These are phyloP conservation scores for Epithele typhae DNA, from an alignment of 768 basidiomycete genomes.

Conservation along the genomic window DNA sequence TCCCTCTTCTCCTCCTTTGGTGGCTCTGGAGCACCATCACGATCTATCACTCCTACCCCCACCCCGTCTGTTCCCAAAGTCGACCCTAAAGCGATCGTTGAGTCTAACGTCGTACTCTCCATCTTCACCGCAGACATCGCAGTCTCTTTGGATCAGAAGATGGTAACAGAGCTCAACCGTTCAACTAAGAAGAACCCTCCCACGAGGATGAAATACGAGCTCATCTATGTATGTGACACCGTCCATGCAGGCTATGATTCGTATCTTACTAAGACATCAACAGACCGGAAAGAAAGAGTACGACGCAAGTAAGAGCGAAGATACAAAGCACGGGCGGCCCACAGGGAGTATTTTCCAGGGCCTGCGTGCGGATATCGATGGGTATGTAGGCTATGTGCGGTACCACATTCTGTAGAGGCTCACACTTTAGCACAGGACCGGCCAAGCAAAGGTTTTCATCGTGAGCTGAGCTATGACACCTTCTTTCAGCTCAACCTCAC, in stretches of 20 bases:
- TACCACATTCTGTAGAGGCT: background rate
- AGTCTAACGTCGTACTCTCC: constrained; percentile 54
- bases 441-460: constrained; percentile 79
- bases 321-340: constrained; percentile 50
- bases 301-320: constrained; percentile 67
- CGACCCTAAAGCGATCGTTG: constrained; percentile 29
- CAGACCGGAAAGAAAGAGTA: constrained; percentile 83
- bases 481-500: too few species aligned
- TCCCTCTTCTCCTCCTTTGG: constrained; percentile 34
- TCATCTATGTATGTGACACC: constrained; percentile 68
- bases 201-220: constrained; percentile 61
- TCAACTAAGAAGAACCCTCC: constrained; percentile 97
- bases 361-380: constrained; percentile 80
- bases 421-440: constrained; percentile 37
- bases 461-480: constrained; percentile 33
- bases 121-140: constrained; percentile 65
- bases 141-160: constrained; percentile 61
- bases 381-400: constrained; percentile 37
- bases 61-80: constrained; percentile 26
- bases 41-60: constrained; percentile 27
- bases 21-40: constrained; percentile 27
- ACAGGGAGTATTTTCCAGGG: constrained; percentile 86
- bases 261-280: background rate
- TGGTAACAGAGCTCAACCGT: constrained; percentile 70
- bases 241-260: background rate